Base-by-base conservation (phyloP, 768 basidiomycete genomes). In the Boletus huronensis region DNA sequence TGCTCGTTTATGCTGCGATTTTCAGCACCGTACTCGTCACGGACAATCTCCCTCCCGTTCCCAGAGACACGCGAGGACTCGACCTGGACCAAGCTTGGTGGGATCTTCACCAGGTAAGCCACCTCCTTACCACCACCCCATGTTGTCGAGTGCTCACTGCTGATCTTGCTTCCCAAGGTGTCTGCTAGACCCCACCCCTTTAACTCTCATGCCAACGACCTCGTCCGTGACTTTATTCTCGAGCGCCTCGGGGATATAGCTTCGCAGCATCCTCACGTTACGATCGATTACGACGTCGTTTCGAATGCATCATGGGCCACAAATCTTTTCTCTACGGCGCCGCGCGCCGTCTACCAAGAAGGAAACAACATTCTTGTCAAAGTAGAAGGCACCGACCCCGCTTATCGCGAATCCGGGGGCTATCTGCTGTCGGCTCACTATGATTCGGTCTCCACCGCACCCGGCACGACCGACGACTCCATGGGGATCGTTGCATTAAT, bases 341-440 rank as follows among this genome's bases (percentile, higher is more conserved):
- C 64, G 47, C 66, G 53, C 52, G 55, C 62, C 63, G 54, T 63
- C 70, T 87, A 88, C 63, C 87, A 84, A 58, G 85, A 88, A 64
- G 81, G 82, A 5, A 83, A 74, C 19, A 90, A 90, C 56, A 73
- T 89, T 25, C 70, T 89, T 5, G 81, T 87, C 42, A 87, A 82
- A 62, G 67, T 88, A 26, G 75, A 81, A 50, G 85, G 85, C 0
- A 76, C 74, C 0, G 76, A 80, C 17, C 62, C 70, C 6, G 55
- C 60, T 6, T 68, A 64, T 25, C 55, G 62, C 17, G 52, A 68
- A 14, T 67, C 56, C 23, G 75, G 75, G 5, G 84, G 74, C 19
- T 83, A 88, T 3, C 67, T 93, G 10, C 84, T 93, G 55, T 90
- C 88, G 0, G 88, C 90, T 2, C 91, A 93, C 63, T 91, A 82